Evolutionary conservation across 192 early-diverging fungal species (phyloP).

Genomic region (Piromyces finnis): DNA sequence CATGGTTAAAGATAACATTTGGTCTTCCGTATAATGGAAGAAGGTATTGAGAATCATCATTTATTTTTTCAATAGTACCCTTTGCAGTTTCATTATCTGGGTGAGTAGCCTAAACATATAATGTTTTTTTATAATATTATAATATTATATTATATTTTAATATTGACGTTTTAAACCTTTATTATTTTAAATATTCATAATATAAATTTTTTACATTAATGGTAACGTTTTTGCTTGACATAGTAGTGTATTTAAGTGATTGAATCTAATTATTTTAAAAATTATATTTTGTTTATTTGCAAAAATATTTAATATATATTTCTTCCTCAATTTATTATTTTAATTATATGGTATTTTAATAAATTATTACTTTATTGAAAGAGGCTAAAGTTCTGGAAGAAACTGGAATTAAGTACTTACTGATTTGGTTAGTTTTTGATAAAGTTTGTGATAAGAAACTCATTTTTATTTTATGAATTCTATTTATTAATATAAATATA

Average conservation of each 20-base stretch:
- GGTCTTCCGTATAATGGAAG: slow-evolving; percentile 24
- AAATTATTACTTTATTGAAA: not conserved
- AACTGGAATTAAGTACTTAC: not conserved
- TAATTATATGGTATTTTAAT: not conserved
- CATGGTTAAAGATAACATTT: slow-evolving; percentile 42
- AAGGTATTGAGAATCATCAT: not conserved
- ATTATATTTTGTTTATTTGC: no score
- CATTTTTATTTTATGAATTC: not conserved
- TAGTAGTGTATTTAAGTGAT: not conserved
- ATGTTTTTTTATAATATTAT: no score
- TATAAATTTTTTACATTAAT: not conserved
- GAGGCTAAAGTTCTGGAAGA: not conserved
- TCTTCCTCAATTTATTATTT: no score
- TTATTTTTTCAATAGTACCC: not conserved
- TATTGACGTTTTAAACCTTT: no score
- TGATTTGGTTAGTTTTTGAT: not conserved
- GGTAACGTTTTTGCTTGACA: not conserved
- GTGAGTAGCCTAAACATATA: not conserved
- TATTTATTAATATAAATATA: no score
- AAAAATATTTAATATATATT: no score
- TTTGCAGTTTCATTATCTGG: not conserved
- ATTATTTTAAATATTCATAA: no score
- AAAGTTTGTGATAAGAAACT: not conserved
- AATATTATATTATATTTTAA: no score
- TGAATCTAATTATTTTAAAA: not conserved